A percentile compares a stretch with the other conserved stretches of the same genome.
These are phyloP conservation scores for Candida ascalaphidarum DNA, from an alignment of 805 yeast genomes.

Conservation along the genomic window DNA sequence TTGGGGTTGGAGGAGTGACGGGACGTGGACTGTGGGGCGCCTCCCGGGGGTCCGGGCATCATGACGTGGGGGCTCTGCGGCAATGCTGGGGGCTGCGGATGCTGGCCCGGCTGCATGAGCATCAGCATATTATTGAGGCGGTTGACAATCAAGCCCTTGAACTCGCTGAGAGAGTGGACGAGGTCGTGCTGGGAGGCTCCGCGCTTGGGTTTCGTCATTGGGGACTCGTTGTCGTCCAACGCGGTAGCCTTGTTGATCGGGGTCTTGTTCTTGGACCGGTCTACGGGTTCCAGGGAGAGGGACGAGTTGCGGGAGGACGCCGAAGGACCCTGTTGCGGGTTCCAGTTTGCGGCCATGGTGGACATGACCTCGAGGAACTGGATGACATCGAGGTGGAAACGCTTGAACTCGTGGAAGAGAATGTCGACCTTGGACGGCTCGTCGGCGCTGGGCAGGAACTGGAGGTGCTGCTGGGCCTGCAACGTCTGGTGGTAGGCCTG, in stretches of 20 bases:
- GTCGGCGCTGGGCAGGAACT: no score
- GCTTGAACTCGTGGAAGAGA: conserved; percentile 38
- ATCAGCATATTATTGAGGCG: conserved; percentile 2
- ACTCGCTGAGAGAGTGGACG: background rate
- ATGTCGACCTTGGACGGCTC: conserved; percentile 30
- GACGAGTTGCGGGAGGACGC: no score
- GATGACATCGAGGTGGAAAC: conserved; percentile 45
- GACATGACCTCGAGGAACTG: conserved; percentile 37
- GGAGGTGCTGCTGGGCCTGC: conserved; percentile 1
- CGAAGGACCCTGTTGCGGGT: conserved; percentile 1
- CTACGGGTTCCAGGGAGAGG: no score
- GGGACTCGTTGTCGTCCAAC: conserved; percentile 7
- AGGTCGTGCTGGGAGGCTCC: conserved; percentile 1
- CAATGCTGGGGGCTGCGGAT: background rate
- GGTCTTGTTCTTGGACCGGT: conserved; percentile 17
- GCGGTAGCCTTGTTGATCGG: conserved; percentile 10
- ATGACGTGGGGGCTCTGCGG: no score
- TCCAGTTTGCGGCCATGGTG: background rate
- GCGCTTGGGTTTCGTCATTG: conserved; percentile 5
- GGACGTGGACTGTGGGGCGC: no score
- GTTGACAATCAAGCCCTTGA: conserved; percentile 2
- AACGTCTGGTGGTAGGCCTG: conserved; percentile 21
- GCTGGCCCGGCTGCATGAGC: no score
- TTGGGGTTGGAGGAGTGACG: conserved; percentile 9
- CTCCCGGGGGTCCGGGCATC: no score